phyloP scores from a whole-genome alignment of 768 basidiomycete species.

The Tulasnella sp. region DNA sequence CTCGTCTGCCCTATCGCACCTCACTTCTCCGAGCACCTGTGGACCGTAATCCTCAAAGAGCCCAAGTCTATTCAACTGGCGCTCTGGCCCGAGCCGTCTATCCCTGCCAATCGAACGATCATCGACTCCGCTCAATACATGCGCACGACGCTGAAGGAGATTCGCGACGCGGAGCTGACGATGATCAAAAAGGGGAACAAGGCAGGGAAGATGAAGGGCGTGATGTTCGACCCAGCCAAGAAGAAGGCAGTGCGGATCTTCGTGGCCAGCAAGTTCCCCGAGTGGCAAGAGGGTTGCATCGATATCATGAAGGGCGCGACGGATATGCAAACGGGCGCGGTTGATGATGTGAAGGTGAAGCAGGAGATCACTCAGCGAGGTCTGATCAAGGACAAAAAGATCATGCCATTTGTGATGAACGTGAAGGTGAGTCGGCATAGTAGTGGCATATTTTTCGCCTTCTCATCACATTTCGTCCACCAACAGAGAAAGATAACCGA shows the following conservation, averaged over 20 bases:
- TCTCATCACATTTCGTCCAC: not conserved
- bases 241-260: constrained; percentile 80
- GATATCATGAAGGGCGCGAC: constrained; percentile 62
- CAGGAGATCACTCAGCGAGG: constrained; percentile 55
- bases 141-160: constrained; percentile 79
- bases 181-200: constrained; percentile 73
- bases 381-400: constrained; percentile 88
- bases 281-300: constrained; percentile 85
- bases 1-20: constrained; percentile 81
- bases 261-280: constrained; percentile 81
- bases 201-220: constrained; percentile 48
- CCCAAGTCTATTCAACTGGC: constrained; percentile 71
- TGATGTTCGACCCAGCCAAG: constrained; percentile 62
- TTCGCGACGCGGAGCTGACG: constrained; percentile 75
- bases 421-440: constrained; percentile 63
- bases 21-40: constrained; percentile 89
- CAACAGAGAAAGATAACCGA: constrained; percentile 69
- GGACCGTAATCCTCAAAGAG: constrained; percentile 61
- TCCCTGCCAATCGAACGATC: constrained; percentile 47
- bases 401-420: constrained; percentile 87
- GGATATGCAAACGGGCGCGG: constrained; percentile 41
- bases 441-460: not conserved
- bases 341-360: constrained; percentile 76
- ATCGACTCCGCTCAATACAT: constrained; percentile 76
- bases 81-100: constrained; percentile 61